Percentiles rank a stretch among this genome's conserved stretches.
Conservation (phyloP, 139 green algal species). For the Tetradesmus lagerheimii region DNA sequence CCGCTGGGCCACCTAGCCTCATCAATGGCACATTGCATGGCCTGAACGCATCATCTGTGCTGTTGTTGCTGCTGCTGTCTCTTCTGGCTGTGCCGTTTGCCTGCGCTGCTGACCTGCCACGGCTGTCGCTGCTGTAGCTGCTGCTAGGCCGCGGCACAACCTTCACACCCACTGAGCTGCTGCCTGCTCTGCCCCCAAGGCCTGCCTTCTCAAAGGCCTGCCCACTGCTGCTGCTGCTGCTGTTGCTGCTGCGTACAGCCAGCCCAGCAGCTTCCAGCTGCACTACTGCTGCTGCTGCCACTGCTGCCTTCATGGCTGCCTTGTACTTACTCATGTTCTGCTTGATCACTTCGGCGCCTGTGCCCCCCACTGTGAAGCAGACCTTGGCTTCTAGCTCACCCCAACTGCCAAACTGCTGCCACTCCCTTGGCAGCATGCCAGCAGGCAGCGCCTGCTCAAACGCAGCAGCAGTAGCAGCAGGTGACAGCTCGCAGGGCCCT, state of each 20-base stretch:
- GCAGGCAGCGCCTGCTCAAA: background rate
- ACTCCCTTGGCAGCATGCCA: conserved; percentile 1
- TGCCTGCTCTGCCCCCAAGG: background rate
- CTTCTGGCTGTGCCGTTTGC: background rate
- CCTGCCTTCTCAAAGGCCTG: background rate
- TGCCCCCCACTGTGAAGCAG: background rate
- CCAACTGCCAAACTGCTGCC: background rate
- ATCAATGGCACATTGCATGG: background rate
- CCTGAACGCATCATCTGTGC: background rate
- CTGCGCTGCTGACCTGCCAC: background rate
- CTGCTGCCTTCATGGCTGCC: background rate
- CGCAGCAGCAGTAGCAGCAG: background rate
- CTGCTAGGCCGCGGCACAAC: conserved; percentile 8
- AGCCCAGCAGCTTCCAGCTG: background rate
- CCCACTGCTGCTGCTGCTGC: conserved; percentile 1
- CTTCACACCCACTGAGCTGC: background rate
- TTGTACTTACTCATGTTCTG: background rate
- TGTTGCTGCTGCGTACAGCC: background rate
- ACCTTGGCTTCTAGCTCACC: background rate
- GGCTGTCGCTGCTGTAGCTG: background rate
- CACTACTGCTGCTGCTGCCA: background rate
- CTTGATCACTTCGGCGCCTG: background rate
- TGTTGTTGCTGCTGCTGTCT: background rate
- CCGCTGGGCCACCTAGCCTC: background rate
- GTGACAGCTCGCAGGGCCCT: background rate